Conservation (phyloP, 2,329 filamentous ascomycete genomes). For the Lachnellula cervina region DNA sequence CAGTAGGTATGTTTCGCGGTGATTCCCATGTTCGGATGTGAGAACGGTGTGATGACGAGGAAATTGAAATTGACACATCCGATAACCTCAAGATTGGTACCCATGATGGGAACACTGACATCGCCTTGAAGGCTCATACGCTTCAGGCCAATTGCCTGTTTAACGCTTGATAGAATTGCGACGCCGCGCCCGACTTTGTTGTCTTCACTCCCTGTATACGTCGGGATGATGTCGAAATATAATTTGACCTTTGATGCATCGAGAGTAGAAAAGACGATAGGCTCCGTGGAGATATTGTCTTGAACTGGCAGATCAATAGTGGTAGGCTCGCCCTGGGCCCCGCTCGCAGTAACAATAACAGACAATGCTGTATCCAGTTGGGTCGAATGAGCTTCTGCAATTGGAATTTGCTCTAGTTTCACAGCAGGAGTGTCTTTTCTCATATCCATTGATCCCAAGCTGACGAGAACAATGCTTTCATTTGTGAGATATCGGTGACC, state of each 20-base stretch:
- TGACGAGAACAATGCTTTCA: constrained; percentile 85
- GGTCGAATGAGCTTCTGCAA: constrained; percentile 83
- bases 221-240: constrained; percentile 91
- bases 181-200: constrained; percentile 86
- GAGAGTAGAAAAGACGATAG: constrained; percentile 78
- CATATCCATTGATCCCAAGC: constrained; percentile 90
- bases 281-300: constrained; percentile 89
- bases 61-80: constrained; percentile 97
- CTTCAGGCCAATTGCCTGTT: constrained; percentile 74
- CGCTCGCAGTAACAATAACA: constrained; percentile 79
- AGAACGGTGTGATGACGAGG: constrained; percentile 87
- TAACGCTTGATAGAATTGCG: constrained; percentile 80
- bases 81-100: constrained; percentile 80
- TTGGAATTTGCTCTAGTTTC: constrained; percentile 79
- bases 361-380: constrained; percentile 93
- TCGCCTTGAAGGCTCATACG: constrained; percentile 92
- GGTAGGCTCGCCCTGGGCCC: constrained; percentile 79
- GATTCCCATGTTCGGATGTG: constrained; percentile 88
- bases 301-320: constrained; percentile 91
- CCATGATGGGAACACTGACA: constrained; percentile 81
- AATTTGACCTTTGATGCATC: constrained; percentile 81
- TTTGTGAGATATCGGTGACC: constrained; percentile 91
- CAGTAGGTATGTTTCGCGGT: constrained; percentile 91
- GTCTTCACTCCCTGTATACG: constrained; percentile 85
- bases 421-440: constrained; percentile 77